These are phyloP conservation scores for Musa troglodytarum DNA, from an alignment of 176 grass and related monocot species.

Conservation along the genomic window DNA sequence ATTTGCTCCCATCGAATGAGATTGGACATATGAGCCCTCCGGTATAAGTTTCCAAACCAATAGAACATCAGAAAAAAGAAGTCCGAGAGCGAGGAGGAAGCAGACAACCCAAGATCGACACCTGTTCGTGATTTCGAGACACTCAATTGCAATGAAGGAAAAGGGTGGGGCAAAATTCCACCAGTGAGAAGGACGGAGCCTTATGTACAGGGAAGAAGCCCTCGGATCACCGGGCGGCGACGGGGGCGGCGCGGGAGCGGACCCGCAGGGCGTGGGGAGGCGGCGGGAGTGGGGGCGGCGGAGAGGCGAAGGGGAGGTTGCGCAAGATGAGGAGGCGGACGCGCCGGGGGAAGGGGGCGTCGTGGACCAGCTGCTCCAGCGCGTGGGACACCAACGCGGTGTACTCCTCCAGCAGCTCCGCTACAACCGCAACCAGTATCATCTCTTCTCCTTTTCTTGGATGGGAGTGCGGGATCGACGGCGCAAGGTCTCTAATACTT, in stretches of 20 bases:
- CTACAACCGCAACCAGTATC: constrained; percentile 42
- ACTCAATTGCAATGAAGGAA: too few species aligned
- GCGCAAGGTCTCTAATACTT: too few species aligned
- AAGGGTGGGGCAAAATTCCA: too few species aligned
- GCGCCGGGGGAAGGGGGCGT: constrained; percentile 33
- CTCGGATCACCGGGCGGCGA: background rate
- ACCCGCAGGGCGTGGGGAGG: constrained; percentile 15
- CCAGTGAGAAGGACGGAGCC: too few species aligned
- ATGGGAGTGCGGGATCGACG: background rate
- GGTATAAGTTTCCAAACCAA: too few species aligned
- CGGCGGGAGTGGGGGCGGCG: constrained; percentile 17
- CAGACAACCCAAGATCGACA: too few species aligned
- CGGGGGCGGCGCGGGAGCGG: background rate
- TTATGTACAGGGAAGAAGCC: too few species aligned
- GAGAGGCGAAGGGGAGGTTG: constrained; percentile 30
- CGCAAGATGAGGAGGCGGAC: constrained; percentile 36
- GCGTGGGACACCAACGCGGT: constrained; percentile 40
- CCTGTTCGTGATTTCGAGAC: too few species aligned
- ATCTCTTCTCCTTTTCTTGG: constrained; percentile 2
- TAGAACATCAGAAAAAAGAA: too few species aligned
- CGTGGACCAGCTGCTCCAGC: constrained; percentile 36
- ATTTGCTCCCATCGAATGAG: too few species aligned
- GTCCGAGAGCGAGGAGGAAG: too few species aligned
- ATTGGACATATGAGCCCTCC: too few species aligned
- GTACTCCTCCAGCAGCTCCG: constrained; percentile 47